Evolutionary conservation across 1,284 basidiomycete species (phyloP), one percentile per base, ranked within the genome.

Genomic region (Sanghuangporus weigelae): DNA sequence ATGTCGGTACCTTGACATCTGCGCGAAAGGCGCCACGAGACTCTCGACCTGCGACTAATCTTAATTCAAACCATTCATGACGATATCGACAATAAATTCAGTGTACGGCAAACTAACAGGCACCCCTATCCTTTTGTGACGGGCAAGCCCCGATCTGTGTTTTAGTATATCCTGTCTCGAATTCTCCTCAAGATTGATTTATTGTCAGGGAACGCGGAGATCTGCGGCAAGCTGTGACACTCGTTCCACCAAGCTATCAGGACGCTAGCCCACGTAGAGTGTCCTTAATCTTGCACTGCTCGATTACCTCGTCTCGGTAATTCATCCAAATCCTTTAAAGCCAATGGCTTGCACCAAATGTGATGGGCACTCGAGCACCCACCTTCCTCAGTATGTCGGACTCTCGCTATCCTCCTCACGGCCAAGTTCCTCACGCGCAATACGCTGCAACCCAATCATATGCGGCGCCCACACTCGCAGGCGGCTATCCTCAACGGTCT

Each of bases 121-220:
- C 55, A 64, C 64, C 57, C 44, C 60, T 54, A 51, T 55, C 64
- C 60, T 50, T 65, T 57, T 62, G 46, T 62, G 64, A 54, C 57
- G 60, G 50, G 53, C 56, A 57, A 65, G 57, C 26, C 60, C 60
- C 49, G 55, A 61, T 57, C 46, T 19, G 46, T 55, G 38, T 21
- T 53, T 57, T 62, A 49, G 54, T 54, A 39, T 44, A 54, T 62
- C 49, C 60, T 62, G 60, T 16, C 44, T 62, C 40, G 48, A 65
- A 48, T 57, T 65, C 60, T 65, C 38, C 59, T 54, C 59, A 31
- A 53, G 57, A 48, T 65, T 57, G 57, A 65, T 65, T 62, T 62
- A 62, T 65, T 55, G 51, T 59, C 50, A 59, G 53, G 53, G 63
- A 60, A 57, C 53, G 57, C 64, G 64, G 64, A 59, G 60, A 65